A percentile compares a stretch with the other conserved stretches of the same genome.
phyloP scores from a whole-genome alignment of 805 yeast genomes.

The Jamesozyma gamospora region DNA sequence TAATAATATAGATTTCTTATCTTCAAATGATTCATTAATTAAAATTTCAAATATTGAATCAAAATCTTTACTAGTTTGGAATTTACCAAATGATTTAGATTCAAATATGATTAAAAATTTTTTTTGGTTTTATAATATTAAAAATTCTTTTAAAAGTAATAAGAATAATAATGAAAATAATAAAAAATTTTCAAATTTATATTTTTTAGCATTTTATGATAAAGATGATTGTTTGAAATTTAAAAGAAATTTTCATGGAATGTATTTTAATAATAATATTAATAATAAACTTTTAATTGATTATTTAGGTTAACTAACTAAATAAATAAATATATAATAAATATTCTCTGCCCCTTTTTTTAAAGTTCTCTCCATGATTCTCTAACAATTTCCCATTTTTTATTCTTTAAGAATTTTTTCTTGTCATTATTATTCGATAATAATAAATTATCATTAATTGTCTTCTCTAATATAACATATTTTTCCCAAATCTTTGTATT shows the following conservation, averaged over 20 bases:
- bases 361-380: constrained; percentile 54
- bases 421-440: constrained; percentile 6
- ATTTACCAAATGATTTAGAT: constrained; percentile 17
- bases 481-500: constrained; percentile 75
- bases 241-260: constrained; percentile 44
- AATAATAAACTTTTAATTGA: constrained; percentile 16
- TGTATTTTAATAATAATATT: constrained; percentile 9
- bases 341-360: constrained; percentile 29
- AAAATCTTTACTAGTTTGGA: constrained; percentile 23
- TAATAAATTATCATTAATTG: constrained; percentile 5
- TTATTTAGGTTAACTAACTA: constrained; percentile 4
- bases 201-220: constrained; percentile 33
- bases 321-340: constrained; percentile 1
- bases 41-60: constrained; percentile 11
- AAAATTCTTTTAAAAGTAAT: constrained; percentile 20
- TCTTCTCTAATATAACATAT: constrained; percentile 54
- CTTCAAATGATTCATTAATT: background rate
- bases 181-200: constrained; percentile 15
- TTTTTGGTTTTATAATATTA: constrained; percentile 27
- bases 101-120: constrained; percentile 12
- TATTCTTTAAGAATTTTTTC: constrained; percentile 14
- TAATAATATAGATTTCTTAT: background rate
- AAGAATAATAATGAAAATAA: constrained; percentile 15
- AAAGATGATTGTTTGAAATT: constrained; percentile 40
- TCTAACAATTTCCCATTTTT: constrained; percentile 46